These are phyloP conservation scores for Rubia yunnanensis DNA, from an alignment of 257 asterid species.

Conservation along the genomic window DNA sequence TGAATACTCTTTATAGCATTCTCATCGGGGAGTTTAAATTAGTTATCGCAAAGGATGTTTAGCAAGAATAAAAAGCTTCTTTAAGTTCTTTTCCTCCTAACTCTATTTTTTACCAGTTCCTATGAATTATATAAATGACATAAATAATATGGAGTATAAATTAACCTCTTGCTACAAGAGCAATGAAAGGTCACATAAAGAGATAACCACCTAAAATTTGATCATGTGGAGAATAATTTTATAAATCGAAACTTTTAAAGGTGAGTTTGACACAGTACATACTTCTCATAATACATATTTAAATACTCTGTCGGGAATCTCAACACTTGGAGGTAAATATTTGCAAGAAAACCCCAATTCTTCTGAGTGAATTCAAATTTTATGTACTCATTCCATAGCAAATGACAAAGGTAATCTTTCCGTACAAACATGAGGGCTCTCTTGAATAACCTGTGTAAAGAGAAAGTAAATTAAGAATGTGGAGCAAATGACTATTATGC, in stretches of 20 bases:
- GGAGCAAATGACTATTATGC: background rate
- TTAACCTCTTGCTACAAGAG: background rate
- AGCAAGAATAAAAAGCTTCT: background rate
- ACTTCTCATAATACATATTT: slow-evolving; percentile 67
- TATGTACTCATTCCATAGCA: slow-evolving; percentile 80
- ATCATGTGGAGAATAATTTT: background rate
- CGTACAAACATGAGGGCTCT: slow-evolving; percentile 72
- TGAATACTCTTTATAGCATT: slow-evolving; percentile 1
- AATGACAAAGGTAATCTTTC: slow-evolving; percentile 70
- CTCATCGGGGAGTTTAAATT: background rate
- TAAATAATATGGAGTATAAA: background rate
- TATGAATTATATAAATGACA: background rate
- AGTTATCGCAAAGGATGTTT: background rate
- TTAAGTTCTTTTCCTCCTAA: background rate
- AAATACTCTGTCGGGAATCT: slow-evolving; percentile 70
- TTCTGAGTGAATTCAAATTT: slow-evolving; percentile 59
- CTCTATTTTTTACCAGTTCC: background rate
- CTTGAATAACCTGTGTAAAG: slow-evolving; percentile 54
- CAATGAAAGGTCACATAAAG: background rate
- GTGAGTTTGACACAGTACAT: slow-evolving; percentile 26
- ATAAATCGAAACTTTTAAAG: background rate
- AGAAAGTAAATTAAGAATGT: slow-evolving; percentile 7
- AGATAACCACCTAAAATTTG: background rate
- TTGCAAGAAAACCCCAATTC: slow-evolving; percentile 72
- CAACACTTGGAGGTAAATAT: slow-evolving; percentile 65